Conservation (phyloP, 768 basidiomycete genomes). For the Chalciporus piperatus region DNA sequence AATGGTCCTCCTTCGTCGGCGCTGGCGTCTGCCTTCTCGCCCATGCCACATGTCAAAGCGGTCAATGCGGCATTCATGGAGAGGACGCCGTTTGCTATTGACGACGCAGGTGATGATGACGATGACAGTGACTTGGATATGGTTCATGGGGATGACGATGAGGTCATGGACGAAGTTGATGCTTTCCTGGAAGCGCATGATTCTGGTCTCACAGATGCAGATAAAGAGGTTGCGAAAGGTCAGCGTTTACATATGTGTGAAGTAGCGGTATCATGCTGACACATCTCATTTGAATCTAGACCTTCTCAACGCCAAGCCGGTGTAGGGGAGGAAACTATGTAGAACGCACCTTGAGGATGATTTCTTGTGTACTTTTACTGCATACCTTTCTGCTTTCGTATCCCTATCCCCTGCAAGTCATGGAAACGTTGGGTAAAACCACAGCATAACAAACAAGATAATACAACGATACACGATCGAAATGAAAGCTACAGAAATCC, state of each 20-base stretch:
- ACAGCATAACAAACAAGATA: constrained; percentile 4
- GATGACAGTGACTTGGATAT: constrained; percentile 59
- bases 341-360: neutral
- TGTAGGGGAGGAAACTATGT: constrained; percentile 21
- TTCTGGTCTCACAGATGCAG: constrained; percentile 75
- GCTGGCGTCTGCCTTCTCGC: constrained; percentile 39
- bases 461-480: constrained; percentile 7
- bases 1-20: constrained; percentile 16
- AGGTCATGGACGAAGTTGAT: constrained; percentile 92
- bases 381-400: constrained; percentile 7
- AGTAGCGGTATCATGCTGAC: neutral
- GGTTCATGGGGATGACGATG: constrained; percentile 62
- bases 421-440: neutral
- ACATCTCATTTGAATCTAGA: constrained; percentile 33
- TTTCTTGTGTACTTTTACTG: constrained; percentile 16
- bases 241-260: constrained; percentile 15
- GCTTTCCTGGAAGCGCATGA: constrained; percentile 95
- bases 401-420: constrained; percentile 4
- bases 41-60: constrained; percentile 67
- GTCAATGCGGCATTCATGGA: constrained; percentile 86
- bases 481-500: neutral
- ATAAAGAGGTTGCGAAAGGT: constrained; percentile 78
- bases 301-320: constrained; percentile 57
- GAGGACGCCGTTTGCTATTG: constrained; percentile 94
- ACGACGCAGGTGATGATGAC: constrained; percentile 74